These are phyloP conservation scores for Jasminum sambac DNA, from an alignment of 257 asterid species.

Conservation along the genomic window DNA sequence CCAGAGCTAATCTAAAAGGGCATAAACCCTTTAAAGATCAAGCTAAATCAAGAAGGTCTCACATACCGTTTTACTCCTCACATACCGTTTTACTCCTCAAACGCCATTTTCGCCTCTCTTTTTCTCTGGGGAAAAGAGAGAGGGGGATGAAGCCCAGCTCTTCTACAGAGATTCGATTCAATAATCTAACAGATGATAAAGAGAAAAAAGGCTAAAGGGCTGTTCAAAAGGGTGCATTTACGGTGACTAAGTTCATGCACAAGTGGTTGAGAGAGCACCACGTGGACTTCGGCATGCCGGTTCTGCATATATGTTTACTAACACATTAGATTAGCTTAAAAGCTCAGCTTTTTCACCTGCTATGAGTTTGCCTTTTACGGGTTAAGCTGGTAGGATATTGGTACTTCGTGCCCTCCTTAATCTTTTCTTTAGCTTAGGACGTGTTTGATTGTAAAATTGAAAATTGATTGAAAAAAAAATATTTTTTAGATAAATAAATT, in stretches of 20 bases:
- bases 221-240: conserved; percentile 16
- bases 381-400: not conserved
- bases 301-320: not conserved
- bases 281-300: conserved; percentile 33
- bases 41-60: conserved; percentile 12
- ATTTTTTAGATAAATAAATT: too few relatives aligned
- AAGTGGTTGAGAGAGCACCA: conserved; percentile 40
- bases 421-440: too few relatives aligned
- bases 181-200: not conserved
- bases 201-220: not conserved
- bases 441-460: too few relatives aligned
- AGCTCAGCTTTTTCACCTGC: not conserved
- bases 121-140: not conserved
- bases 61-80: conserved; percentile 33
- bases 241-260: conserved; percentile 20
- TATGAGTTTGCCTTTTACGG: not conserved
- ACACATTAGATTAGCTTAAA: not conserved
- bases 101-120: conserved; percentile 16
- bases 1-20: not conserved
- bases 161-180: conserved; percentile 25
- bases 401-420: not conserved
- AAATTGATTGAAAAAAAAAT: too few relatives aligned
- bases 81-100: conserved; percentile 17
- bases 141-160: not conserved
- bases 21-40: conserved; percentile 8